Conservation (phyloP, 1,284 basidiomycete genomes). For the Leccinum pachyderme region DNA sequence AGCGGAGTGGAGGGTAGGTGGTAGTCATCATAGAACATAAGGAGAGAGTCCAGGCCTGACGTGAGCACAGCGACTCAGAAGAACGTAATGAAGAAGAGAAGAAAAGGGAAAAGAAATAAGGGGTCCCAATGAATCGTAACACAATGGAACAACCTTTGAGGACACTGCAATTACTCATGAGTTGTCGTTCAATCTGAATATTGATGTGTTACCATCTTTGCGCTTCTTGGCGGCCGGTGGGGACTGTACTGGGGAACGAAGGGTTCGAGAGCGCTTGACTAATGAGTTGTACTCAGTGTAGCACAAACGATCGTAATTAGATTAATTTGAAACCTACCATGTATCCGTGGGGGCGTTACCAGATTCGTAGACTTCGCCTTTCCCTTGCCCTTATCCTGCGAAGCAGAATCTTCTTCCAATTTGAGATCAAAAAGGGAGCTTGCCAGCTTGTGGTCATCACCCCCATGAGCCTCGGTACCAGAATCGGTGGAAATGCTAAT, state of each 20-base stretch:
- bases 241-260: not conserved
- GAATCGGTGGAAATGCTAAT: not conserved
- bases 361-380: not conserved
- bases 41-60: too few relatives aligned
- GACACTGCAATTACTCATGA: not conserved
- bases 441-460: not conserved
- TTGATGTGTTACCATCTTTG: not conserved
- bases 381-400: not conserved
- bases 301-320: not conserved
- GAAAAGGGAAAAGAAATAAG: too few relatives aligned
- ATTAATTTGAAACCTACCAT: not conserved
- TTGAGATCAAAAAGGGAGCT: not conserved
- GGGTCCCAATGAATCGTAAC: too few relatives aligned
- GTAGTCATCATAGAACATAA: too few relatives aligned
- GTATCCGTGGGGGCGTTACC: not conserved
- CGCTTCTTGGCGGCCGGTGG: not conserved
- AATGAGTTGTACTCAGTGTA: not conserved
- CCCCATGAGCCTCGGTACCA: not conserved
- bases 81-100: too few relatives aligned
- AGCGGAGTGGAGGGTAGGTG: too few relatives aligned
- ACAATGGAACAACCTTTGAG: not conserved
- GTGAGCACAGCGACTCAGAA: too few relatives aligned
- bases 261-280: not conserved
- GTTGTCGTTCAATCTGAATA: not conserved
- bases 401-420: not conserved